Base-by-base conservation (phyloP, 345 rosid genomes). In the Salix arbutifolia region DNA sequence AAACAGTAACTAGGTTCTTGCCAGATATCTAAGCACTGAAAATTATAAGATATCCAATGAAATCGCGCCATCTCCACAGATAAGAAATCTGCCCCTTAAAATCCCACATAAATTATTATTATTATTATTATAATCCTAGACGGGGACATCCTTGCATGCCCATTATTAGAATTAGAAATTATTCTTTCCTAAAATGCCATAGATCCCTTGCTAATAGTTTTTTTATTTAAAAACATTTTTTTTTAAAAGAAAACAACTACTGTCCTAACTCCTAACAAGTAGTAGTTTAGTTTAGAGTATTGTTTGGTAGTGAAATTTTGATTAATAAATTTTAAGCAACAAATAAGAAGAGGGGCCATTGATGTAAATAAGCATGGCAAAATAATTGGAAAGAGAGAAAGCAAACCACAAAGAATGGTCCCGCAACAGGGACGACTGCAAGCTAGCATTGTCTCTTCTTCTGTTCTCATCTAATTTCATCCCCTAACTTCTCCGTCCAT, bases 11-110 rank as follows among this genome's bases (percentile, higher is more conserved):
- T 30, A 30, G 31, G 31, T 16, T 23, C 44, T 2, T 4, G 73
- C 88, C 93, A 30, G 31, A 30, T 30, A 87, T 82, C 79, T 89
- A 81, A 79, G 82, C 86, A 73, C 69, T 70, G 50, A 60, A 73
- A 82, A 91, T 90, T 90, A 89, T 66, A 58, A 46, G 3, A 2
- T 0, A 26, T 0, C 95, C 89, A 93, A 87, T 88, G 19, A 19
- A 0, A 13, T 5, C 0, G 0, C 8, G 80, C 87, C 92, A 84
- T 4, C 4, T 85, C 87, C 81, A 44, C 81, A 71, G 92, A 89
- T 89, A 82, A 85, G 86, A 72, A 79, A 38, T n/a, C 70, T 42
- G 74, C 77, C 66, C 83, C 64, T 28, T 64, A 65, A 76, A 72
- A 75, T 74, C 73, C 66, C 19, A 33, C 35, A 33, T 31, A 31